These are phyloP conservation scores for Lactarius akahatsu DNA, from an alignment of 768 basidiomycete species.

Conservation along the genomic window DNA sequence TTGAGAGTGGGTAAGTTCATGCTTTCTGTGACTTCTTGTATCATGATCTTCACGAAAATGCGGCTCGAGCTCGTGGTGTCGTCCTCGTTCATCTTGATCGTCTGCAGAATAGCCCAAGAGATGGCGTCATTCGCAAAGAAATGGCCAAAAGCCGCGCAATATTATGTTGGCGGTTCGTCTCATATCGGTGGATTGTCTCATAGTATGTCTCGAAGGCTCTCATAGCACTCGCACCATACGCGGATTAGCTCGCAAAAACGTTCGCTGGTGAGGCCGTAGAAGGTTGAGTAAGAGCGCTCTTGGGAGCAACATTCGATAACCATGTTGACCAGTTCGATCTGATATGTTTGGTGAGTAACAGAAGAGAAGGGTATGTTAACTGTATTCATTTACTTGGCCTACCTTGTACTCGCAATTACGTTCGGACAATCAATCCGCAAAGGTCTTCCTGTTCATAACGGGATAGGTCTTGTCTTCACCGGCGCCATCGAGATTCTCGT, in stretches of 20 bases:
- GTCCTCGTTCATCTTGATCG: constrained; percentile 93
- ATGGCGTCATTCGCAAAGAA: constrained; percentile 84
- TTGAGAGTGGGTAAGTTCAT: constrained; percentile 87
- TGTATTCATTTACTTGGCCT: constrained; percentile 73
- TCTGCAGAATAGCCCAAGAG: constrained; percentile 83
- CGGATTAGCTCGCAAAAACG: constrained; percentile 96
- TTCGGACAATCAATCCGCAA: constrained; percentile 72
- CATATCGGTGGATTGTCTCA: constrained; percentile 96
- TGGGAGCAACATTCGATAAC: constrained; percentile 99
- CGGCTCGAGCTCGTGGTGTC: constrained; percentile 94
- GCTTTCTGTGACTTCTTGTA: constrained; percentile 91
- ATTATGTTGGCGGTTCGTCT: constrained; percentile 96
- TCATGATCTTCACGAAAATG: constrained; percentile 96
- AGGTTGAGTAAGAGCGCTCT: constrained; percentile 96
- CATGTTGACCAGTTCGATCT: constrained; percentile 98
- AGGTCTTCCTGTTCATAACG: constrained; percentile 85
- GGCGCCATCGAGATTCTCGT: constrained; percentile 89
- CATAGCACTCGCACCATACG: constrained; percentile 88
- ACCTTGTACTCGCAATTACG: constrained; percentile 70
- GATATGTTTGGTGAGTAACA: constrained; percentile 11
- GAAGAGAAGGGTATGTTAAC: constrained; percentile 45
- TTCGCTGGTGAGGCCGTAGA: constrained; percentile 95
- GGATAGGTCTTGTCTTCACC: constrained; percentile 88
- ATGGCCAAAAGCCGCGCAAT: constrained; percentile 97
- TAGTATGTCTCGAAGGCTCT: constrained; percentile 90